These are phyloP conservation scores for Fistulifera solaris DNA, from an alignment of 108 stramenopile species.

Conservation along the genomic window DNA sequence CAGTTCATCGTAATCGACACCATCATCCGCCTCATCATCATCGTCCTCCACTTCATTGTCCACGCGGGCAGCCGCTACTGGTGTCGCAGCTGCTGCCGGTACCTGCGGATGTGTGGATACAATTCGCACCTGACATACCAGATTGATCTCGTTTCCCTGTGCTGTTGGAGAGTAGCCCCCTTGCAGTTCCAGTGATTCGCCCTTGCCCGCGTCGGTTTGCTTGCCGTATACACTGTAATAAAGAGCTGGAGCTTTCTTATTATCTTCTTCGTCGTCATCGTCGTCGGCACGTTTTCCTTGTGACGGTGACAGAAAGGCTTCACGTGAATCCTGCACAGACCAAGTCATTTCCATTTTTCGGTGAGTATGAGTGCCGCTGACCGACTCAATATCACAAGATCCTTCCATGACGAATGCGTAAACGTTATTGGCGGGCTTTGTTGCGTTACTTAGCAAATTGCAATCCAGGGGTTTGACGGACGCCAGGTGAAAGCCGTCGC, in stretches of 20 bases:
- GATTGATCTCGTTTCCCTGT: not conserved
- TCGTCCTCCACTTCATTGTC: slow-evolving; percentile 11
- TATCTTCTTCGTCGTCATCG: not conserved
- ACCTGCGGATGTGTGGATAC: not conserved
- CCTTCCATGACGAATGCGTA: slow-evolving; percentile 5
- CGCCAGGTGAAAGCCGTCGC: slow-evolving; percentile 8
- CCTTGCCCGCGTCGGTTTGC: slow-evolving; percentile 2
- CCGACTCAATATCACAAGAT: slow-evolving; percentile 7
- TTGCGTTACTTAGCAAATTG: slow-evolving; percentile 2
- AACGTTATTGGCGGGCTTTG: not conserved
- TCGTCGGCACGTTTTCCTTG: not conserved
- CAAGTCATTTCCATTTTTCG: slow-evolving; percentile 6
- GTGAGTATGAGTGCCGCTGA: not conserved
- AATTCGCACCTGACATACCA: slow-evolving; percentile 9
- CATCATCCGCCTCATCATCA: slow-evolving; percentile 19
- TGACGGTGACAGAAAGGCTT: no score
- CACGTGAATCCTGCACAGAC: not conserved
- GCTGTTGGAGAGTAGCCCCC: slow-evolving; percentile 1
- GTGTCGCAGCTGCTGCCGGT: not conserved
- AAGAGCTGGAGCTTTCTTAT: not conserved
- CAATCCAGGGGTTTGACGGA: not conserved
- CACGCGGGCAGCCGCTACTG: slow-evolving; percentile 3
- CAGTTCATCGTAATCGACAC: slow-evolving; percentile 23
- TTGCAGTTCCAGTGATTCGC: slow-evolving; percentile 7
- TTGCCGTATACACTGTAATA: slow-evolving; percentile 7